Conservation (phyloP, 2,329 filamentous ascomycete species). For the Fusarium sp. region DNA sequence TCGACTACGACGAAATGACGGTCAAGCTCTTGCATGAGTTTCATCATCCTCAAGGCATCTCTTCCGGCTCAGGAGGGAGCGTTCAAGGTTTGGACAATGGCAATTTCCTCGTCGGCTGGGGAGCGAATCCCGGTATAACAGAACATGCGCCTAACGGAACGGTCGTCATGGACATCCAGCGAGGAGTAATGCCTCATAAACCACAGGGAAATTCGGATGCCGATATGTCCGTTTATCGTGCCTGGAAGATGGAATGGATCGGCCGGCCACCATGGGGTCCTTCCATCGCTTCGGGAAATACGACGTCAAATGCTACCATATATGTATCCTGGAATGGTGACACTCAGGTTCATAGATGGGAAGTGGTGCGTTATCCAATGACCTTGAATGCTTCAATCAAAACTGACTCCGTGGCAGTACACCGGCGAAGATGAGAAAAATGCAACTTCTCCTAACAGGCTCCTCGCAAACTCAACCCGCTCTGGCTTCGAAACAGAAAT, state of each 20-base stretch:
- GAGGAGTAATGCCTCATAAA: slow-evolving; percentile 60
- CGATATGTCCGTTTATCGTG: slow-evolving; percentile 47
- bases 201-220: slow-evolving; percentile 11
- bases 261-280: slow-evolving; percentile 48
- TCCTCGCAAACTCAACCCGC: slow-evolving; percentile 43
- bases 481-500: slow-evolving; percentile 44
- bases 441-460: slow-evolving; percentile 19
- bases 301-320: slow-evolving; percentile 30
- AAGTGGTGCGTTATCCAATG: slow-evolving; percentile 36
- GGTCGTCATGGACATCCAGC: slow-evolving; percentile 58
- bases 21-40: slow-evolving; percentile 65
- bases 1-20: slow-evolving; percentile 62
- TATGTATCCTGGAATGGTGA: slow-evolving; percentile 51
- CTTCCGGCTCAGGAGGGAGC: slow-evolving; percentile 64
- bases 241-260: slow-evolving; percentile 49
- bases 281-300: slow-evolving; percentile 40
- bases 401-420: slow-evolving; percentile 33
- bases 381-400: not conserved
- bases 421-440: slow-evolving; percentile 39
- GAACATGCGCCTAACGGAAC: slow-evolving; percentile 55
- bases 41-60: slow-evolving; percentile 65
- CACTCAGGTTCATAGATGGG: slow-evolving; percentile 45
- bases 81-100: slow-evolving; percentile 69
- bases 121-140: slow-evolving; percentile 64
- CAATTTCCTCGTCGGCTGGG: slow-evolving; percentile 72